A percentile compares a stretch with the other conserved stretches of the same genome.
Evolutionary conservation across 1,284 basidiomycete species (phyloP).

Genomic region (Ganoderma leucocontextum): DNA sequence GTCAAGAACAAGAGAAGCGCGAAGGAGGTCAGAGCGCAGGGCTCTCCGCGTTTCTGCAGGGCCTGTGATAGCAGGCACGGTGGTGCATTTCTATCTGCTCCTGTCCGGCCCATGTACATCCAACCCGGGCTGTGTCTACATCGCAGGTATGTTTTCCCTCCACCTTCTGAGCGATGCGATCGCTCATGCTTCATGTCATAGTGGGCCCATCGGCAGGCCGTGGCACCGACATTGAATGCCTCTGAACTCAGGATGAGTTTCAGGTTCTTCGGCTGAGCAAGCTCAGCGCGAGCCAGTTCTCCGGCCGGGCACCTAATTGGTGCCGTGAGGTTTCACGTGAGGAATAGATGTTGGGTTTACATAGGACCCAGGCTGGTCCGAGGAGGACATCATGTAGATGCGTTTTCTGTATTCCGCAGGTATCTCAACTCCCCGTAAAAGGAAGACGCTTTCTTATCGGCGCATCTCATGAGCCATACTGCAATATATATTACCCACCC

Average conservation of each 20-base stretch:
- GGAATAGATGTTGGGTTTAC: neutral
- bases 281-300: neutral
- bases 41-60: conserved; percentile 63
- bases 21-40: conserved; percentile 31
- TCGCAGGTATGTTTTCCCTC: neutral
- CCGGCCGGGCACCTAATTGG: neutral
- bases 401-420: neutral
- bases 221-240: neutral
- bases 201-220: neutral
- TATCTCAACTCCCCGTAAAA: neutral
- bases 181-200: no score
- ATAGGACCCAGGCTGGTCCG: neutral
- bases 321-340: neutral
- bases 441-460: neutral
- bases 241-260: neutral
- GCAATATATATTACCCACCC: neutral
- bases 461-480: neutral
- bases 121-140: neutral
- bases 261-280: neutral
- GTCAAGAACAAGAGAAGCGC: conserved; percentile 50
- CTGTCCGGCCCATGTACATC: neutral
- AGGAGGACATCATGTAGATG: neutral
- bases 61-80: conserved; percentile 23
- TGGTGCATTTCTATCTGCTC: neutral
- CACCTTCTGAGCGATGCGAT: no score